These are phyloP conservation scores for Talaromyces sp. DNA, from an alignment of 2,329 filamentous ascomycete species.

Conservation along the genomic window DNA sequence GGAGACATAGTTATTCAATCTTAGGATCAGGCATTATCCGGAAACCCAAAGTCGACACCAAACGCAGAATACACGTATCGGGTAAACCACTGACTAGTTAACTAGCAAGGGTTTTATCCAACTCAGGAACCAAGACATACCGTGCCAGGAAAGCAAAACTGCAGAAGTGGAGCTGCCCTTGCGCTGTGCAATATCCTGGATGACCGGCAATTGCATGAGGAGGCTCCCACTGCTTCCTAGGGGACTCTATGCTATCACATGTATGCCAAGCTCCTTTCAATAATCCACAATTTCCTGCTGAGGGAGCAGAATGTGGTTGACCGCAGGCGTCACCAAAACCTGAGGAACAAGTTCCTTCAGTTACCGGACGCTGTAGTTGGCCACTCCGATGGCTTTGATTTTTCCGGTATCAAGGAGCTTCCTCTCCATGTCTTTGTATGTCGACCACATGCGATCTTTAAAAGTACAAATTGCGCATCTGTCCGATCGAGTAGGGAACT, in stretches of 20 bases:
- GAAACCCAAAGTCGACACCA: conserved; percentile 64
- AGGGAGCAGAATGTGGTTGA: conserved; percentile 69
- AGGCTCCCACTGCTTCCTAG: neutral
- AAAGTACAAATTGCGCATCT: conserved; percentile 43
- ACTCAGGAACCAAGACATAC: neutral
- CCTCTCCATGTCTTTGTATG: conserved; percentile 67
- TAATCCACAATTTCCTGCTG: conserved; percentile 44
- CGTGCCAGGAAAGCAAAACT: neutral
- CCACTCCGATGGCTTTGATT: conserved; percentile 54
- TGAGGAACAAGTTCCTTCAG: conserved; percentile 52
- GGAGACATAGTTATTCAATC: too few relatives aligned
- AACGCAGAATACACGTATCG: conserved; percentile 64
- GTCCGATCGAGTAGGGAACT: conserved; percentile 57
- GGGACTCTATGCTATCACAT: conserved; percentile 46
- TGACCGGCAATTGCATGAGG: neutral
- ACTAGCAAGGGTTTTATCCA: neutral
- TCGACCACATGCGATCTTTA: conserved; percentile 46
- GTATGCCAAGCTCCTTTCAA: conserved; percentile 40
- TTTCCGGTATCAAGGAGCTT: conserved; percentile 50
- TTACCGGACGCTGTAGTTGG: conserved; percentile 52
- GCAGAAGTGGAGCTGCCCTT: neutral
- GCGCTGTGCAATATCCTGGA: neutral
- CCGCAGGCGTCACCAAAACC: conserved; percentile 58
- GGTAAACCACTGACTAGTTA: conserved; percentile 17
- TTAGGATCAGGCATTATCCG: conserved; percentile 48